These are phyloP conservation scores for Boletus eberwhitei DNA, from an alignment of 768 basidiomycete genomes.

Conservation along the genomic window DNA sequence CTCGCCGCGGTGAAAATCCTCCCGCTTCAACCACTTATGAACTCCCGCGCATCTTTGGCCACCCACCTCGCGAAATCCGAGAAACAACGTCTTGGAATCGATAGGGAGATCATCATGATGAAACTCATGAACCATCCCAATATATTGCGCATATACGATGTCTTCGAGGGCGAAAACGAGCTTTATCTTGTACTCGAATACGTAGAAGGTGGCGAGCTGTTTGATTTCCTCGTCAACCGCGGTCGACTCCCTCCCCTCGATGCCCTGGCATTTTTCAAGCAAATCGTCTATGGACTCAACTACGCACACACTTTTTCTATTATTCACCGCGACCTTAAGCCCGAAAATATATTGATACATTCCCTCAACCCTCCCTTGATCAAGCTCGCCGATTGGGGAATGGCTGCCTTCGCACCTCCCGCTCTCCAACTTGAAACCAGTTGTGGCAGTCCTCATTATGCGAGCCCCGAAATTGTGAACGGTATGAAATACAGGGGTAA, in stretches of 20 bases:
- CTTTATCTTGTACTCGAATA: conserved; percentile 94
- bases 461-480: conserved; percentile 93
- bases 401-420: conserved; percentile 93
- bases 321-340: conserved; percentile 96
- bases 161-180: conserved; percentile 88
- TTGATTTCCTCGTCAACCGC: conserved; percentile 91
- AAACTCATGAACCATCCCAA: conserved; percentile 99
- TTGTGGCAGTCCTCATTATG: conserved; percentile 96
- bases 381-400: conserved; percentile 98
- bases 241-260: conserved; percentile 78
- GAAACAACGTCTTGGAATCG: conserved; percentile 82
- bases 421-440: conserved; percentile 86
- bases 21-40: conserved; percentile 73
- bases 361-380: conserved; percentile 75
- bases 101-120: conserved; percentile 98
- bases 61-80: conserved; percentile 70
- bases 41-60: conserved; percentile 64
- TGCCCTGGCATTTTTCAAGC: conserved; percentile 90
- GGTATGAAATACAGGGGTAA: conserved; percentile 86
- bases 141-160: conserved; percentile 92
- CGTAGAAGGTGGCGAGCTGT: conserved; percentile 93
- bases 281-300: conserved; percentile 91
- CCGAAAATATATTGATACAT: conserved; percentile 93
- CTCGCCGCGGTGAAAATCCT: conserved; percentile 97
- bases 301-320: conserved; percentile 98